Evolutionary conservation across 768 basidiomycete species (phyloP), one percentile per base, ranked within the genome.

Genomic region (Crepidotus variabilis): DNA sequence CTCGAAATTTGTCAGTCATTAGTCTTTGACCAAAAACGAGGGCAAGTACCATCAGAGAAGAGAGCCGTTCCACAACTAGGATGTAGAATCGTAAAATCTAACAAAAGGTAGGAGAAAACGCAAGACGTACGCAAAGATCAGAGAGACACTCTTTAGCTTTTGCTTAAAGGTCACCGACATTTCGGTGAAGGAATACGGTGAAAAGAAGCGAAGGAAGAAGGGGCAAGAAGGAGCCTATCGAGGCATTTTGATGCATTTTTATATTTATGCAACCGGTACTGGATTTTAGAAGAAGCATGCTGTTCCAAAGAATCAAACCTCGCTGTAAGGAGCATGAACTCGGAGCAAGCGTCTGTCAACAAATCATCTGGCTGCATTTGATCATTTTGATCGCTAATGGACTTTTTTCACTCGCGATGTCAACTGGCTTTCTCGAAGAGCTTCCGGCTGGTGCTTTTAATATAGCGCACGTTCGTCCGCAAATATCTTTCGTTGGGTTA

Each of bases 21-120:
- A 21, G 52, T 45, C n/a, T 54, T 16, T 2, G 6, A 49, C 11
- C 21, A 36, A 51, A 57, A 34, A 43, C 18, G 54, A 34, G 18
- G 10, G 9, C 11, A 35, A 61, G 23, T 71, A 88, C 90, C 91
- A 69, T 94, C 91, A 23, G 90, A 92, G 73, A 94, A 92, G 47
- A 93, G 75, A 45, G 92, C 91, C 2, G 92, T 94, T 65, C 91
- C 91, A 67, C 91, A 92, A 14, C 90, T 91, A 60, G 6, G 54
- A 43, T 46, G 32, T n/a, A n/a, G 18, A 50, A 5, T 35, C n/a
- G 39, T n/a, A 24, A 49, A 10, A 5, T 45, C 23, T 54, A 18
- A 52, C 43, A 33, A 46, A 16, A 4, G n/a, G 21, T 32, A 47
- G 7, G 46, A 23, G 8, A 34, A 16, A 51, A 13, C 39, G n/a